Conservation (phyloP, 768 basidiomycete species). For the Tulasnella sp. region DNA sequence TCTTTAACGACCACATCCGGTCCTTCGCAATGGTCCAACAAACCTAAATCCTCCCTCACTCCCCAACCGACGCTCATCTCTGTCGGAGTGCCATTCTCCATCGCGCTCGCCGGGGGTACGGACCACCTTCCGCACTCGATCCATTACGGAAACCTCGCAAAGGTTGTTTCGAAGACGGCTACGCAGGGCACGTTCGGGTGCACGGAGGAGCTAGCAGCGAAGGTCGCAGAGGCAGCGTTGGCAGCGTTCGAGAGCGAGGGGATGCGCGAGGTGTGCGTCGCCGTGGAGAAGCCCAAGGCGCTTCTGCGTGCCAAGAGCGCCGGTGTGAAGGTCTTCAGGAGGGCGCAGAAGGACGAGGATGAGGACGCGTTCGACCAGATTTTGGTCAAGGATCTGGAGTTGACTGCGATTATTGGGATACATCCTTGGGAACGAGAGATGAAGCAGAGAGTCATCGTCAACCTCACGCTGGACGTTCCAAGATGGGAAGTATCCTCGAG, state of each 20-base stretch:
- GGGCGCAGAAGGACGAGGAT: background rate
- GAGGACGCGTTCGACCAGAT: conserved; percentile 24
- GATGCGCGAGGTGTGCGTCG: conserved; percentile 32
- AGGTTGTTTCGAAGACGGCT: conserved; percentile 24
- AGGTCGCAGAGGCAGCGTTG: conserved; percentile 32
- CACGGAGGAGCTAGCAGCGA: conserved; percentile 37
- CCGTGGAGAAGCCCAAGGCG: conserved; percentile 38
- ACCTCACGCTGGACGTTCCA: conserved; percentile 25
- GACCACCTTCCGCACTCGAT: conserved; percentile 51
- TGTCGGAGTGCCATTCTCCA: conserved; percentile 39
- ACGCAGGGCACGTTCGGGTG: conserved; percentile 31
- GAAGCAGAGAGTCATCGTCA: conserved; percentile 47
- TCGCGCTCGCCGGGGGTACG: conserved; percentile 35
- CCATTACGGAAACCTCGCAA: conserved; percentile 51
- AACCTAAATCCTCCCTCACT: background rate
- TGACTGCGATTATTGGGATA: conserved; percentile 53
- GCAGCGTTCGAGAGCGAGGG: conserved; percentile 21
- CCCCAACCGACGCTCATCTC: conserved; percentile 44
- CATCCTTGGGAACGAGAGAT: conserved; percentile 53
- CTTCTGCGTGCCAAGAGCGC: conserved; percentile 40
- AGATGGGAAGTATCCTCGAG: conserved; percentile 22
- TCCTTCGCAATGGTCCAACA: conserved; percentile 18
- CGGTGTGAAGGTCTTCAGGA: conserved; percentile 15
- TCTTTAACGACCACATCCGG: conserved; percentile 24
- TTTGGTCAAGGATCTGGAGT: conserved; percentile 36